A percentile compares a stretch with the other conserved stretches of the same genome.
These are phyloP conservation scores for Penicillium polonicum DNA, from an alignment of 2,329 filamentous ascomycete genomes.

Conservation along the genomic window DNA sequence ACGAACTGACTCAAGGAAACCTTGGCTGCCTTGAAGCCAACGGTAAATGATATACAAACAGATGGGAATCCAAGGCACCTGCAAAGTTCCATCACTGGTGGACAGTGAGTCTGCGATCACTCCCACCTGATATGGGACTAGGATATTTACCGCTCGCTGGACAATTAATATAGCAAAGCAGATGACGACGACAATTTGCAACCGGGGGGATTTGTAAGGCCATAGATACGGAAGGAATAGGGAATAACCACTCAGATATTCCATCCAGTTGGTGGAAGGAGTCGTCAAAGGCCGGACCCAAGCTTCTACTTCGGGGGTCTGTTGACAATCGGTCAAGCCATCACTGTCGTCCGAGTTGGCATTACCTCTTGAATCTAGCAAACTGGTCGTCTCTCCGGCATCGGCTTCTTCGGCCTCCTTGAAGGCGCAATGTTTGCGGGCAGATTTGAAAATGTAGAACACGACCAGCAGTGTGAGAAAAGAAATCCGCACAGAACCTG, in stretches of 20 bases:
- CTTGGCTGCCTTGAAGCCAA: slow-evolving; percentile 67
- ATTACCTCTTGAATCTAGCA: background rate
- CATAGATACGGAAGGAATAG: slow-evolving; percentile 67
- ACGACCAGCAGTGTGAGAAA: slow-evolving; percentile 60
- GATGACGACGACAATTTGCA: slow-evolving; percentile 74
- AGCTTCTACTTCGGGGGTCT: slow-evolving; percentile 41
- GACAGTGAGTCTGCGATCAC: slow-evolving; percentile 59
- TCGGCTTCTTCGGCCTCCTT: background rate
- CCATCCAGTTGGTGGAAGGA: slow-evolving; percentile 86
- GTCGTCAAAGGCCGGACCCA: slow-evolving; percentile 88
- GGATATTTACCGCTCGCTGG: slow-evolving; percentile 77
- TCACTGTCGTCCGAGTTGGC: background rate
- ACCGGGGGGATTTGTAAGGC: slow-evolving; percentile 70
- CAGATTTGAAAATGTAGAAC: slow-evolving; percentile 55
- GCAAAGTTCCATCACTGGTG: slow-evolving; percentile 38
- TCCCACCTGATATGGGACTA: slow-evolving; percentile 77
- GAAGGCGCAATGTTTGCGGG: background rate
- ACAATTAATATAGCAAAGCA: slow-evolving; percentile 75
- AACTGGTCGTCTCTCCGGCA: background rate
- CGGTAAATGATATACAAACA: slow-evolving; percentile 71
- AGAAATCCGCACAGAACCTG: slow-evolving; percentile 68
- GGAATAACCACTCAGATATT: slow-evolving; percentile 83
- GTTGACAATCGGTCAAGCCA: background rate
- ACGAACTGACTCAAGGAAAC: slow-evolving; percentile 70
- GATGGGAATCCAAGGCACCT: slow-evolving; percentile 66